Evolutionary conservation across 805 yeast species (phyloP), one percentile per base, ranked within the genome.

Genomic region (Teunomyces atbi): DNA sequence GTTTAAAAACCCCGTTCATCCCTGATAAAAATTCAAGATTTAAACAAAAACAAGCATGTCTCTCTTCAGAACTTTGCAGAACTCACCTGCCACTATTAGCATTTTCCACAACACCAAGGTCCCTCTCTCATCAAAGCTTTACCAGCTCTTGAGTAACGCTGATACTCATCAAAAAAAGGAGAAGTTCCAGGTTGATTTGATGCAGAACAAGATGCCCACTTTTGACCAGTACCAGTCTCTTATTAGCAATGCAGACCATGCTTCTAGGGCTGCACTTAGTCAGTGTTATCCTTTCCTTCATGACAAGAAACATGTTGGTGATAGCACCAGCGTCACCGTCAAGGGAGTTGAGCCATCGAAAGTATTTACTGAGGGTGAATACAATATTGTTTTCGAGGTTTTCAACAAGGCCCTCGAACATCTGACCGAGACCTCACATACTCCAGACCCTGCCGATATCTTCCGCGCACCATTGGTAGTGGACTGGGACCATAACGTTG

Each of bases 401-500:
- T 72, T 69, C 53, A 43, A 48, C 35, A 51, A 48, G 12, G 41
- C 46, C 15, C 30, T 49, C 18, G 54, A 59, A 18, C 49, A 48
- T 27, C 57, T 62, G 20, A 55, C 61, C 20, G 56, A 51, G 35
- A 56, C 58, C 15, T 55, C 56, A 7, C 61, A 62, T 19, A 56
- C 53, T 4, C 45, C 49, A 32, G 60, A 60, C 44, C 66, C 74
- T 4, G 52, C 62, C 15, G 64, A 66, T 28, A 57, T 72, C 8
- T 72, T 72, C 57, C 49, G 50, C 42, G 68, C 76, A 2, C 77
- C 77, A 0, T 65, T 72, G 53, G 61, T 72, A n/a, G 64, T 71
- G 29, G 77, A 72, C 55, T 72, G 77, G 77, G 77, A 72, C 53
- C 76, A 72, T 54, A 62, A 67, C 51, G 38, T 65, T 42, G 62